Base-by-base conservation (phyloP, 2,329 filamentous ascomycete species). In the Aspergillus tamarii region DNA sequence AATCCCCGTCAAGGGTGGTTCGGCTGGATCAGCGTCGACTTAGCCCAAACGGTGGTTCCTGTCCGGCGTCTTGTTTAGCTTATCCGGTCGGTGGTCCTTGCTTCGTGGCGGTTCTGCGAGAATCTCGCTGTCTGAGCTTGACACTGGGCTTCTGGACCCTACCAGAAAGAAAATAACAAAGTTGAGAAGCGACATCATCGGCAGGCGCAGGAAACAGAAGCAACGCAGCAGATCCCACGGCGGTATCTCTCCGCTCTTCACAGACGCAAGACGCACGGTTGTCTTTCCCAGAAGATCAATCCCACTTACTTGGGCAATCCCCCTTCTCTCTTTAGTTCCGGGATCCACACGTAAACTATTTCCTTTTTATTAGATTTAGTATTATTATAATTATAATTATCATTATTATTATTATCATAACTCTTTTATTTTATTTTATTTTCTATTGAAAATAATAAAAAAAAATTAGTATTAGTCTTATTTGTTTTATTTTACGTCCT, bases 11-110 rank as follows among this genome's bases (percentile, higher is more conserved):
- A 26, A 41, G 59, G 57, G 59, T 53, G 59, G 57, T 57, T 64
- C 59, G 57, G 57, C 60, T 63, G 60, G 59, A 64, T 62, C 62
- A 64, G 64, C 58, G 30, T 39, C 34, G 43, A 59, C 55, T 61
- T 67, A 66, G 64, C 64, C 64, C 52, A 67, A 66, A 67, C 64
- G 60, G 66, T 64, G 60, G 62, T 64, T 64, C 62, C 64, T 66
- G 57, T 57, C 62, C 57, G 61, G 64, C 64, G 66, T 64, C 64
- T 59, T 61, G 59, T 61, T 65, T 66, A 66, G 66, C 63, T 66
- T 60, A 65, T 67, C 64, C 66, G 60, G 61, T 53, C 48, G 58
- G 56, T 69, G 66, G 65, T 69, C 68, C 68, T 70, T 70, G 68
- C 68, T 69, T 70, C 62, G 68, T 70, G 68, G 68, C 68, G 66